Percentiles rank a stretch among this genome's conserved stretches.
phyloP scores from a whole-genome alignment of 352 stramenopile genomes.

The Halophytophthora batemanensis region DNA sequence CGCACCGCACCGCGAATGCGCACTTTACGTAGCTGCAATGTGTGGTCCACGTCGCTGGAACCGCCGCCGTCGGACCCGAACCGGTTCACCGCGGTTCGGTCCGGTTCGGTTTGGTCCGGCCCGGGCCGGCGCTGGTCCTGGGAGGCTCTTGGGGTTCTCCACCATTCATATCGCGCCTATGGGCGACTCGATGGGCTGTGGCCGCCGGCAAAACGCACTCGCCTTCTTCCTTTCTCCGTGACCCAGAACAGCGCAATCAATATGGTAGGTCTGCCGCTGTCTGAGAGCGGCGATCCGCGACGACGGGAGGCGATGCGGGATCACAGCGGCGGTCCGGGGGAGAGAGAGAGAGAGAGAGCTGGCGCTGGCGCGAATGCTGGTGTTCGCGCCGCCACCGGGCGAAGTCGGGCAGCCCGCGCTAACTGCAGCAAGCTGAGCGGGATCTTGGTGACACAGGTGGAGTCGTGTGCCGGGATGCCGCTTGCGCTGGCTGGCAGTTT shows the following conservation, averaged over 20 bases:
- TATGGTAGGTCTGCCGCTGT: slow-evolving; percentile 52
- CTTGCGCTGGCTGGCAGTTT: too few species aligned
- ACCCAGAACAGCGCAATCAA: slow-evolving; percentile 74
- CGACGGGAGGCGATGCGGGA: not conserved
- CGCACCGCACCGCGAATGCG: not conserved
- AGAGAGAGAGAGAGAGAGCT: not conserved
- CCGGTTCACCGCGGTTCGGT: slow-evolving; percentile 1
- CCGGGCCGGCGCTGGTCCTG: slow-evolving; percentile 1
- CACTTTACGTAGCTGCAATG: slow-evolving; percentile 1
- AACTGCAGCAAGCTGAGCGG: too few species aligned
- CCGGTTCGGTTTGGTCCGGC: slow-evolving; percentile 10
- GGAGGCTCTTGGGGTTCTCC: slow-evolving; percentile 25
- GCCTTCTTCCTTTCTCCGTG: slow-evolving; percentile 89
- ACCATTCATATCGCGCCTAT: slow-evolving; percentile 48
- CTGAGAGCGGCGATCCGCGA: not conserved
- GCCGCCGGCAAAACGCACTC: slow-evolving; percentile 55
- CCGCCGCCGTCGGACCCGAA: slow-evolving; percentile 4
- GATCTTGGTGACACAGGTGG: too few species aligned
- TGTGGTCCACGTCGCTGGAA: slow-evolving; percentile 27
- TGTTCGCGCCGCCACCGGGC: too few species aligned
- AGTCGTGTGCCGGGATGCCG: too few species aligned
- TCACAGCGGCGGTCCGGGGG: slow-evolving; percentile 2
- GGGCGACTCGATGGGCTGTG: not conserved
- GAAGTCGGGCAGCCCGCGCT: too few species aligned
- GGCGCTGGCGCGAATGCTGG: not conserved